Base-by-base conservation (phyloP, 192 early-diverging fungal species). In the Radiomyces spectabilis region DNA sequence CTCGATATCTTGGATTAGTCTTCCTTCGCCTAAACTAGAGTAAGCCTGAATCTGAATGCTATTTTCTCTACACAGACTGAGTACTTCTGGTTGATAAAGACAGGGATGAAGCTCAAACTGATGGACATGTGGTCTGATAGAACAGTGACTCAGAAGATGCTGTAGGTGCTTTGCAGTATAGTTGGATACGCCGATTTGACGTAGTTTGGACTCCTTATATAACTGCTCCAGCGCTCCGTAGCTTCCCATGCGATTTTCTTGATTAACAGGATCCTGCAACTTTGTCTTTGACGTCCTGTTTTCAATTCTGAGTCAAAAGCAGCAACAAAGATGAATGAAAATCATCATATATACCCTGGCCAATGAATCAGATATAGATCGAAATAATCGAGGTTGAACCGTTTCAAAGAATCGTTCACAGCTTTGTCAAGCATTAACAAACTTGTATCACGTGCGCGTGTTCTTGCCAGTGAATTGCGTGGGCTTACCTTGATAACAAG, bases 281-380 rank as follows among this genome's bases (percentile, higher is more conserved):
- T 57, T 54, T 19, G 26, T 45, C 27, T 66, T 55, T 30, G 55
- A 32, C 22, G 53, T 48, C 2, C 62, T 64, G 16, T n/a, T n/a
- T n/a, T n/a, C n/a, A n/a, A n/a, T n/a, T n/a, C n/a, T n/a, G n/a
- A n/a, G n/a, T n/a, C n/a, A n/a, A 1, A 51, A 22, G 24, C 6
- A 30, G 32, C 1, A 13, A 3, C 30, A 8, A 33, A 18, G 19
- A 30, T 50, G 10, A 50, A 19, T 4, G 27, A 30, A 35, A 18
- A 34, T 4, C 10, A 6, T 19, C 19, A 12, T n/a, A 18, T 31
- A 41, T 71, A 80, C 60, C 85, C 83, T 19, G 87, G 87, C 87
- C 87, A 89, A 48, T 89, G 87, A 29, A 89, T 85, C 7, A 89
- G 66, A 30, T 84, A 89, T 0, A 89, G 67, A 54, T 89, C 87